Evolutionary conservation across 2,329 filamentous ascomycete species (phyloP).

Genomic region (Neospermospora avenae): DNA sequence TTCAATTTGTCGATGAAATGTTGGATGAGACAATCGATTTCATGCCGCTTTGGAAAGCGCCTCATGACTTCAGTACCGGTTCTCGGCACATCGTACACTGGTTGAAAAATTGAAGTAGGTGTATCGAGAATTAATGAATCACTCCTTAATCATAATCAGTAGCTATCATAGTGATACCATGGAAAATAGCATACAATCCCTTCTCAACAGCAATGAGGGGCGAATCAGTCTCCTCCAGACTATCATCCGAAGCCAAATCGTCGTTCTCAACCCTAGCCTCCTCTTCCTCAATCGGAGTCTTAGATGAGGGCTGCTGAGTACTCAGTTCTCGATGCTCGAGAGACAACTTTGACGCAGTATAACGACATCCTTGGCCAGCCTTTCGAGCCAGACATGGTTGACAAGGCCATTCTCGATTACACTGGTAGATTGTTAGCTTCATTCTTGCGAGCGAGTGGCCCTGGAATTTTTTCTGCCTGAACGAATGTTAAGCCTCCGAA

Average conservation of each 20-base stretch:
- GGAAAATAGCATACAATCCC: background rate
- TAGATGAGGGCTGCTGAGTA: background rate
- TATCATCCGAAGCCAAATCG: background rate
- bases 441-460: too few relatives aligned
- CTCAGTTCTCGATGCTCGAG: background rate
- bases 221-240: background rate
- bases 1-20: background rate
- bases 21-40: background rate
- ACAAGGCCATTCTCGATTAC: background rate
- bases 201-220: background rate
- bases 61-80: background rate
- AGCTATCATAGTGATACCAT: background rate
- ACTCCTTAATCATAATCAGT: background rate
- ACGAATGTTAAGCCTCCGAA: background rate
- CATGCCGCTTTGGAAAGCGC: background rate
- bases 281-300: background rate
- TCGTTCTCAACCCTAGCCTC: background rate
- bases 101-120: background rate
- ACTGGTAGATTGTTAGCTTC: background rate
- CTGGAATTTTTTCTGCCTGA: background rate
- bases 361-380: background rate
- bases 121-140: background rate
- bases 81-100: background rate
- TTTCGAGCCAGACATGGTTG: constrained; percentile 1
- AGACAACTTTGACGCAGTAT: background rate